Evolutionary conservation across 805 yeast genomes (phyloP), one percentile per base, ranked within the genome.

Genomic region (Ogataea corticis): DNA sequence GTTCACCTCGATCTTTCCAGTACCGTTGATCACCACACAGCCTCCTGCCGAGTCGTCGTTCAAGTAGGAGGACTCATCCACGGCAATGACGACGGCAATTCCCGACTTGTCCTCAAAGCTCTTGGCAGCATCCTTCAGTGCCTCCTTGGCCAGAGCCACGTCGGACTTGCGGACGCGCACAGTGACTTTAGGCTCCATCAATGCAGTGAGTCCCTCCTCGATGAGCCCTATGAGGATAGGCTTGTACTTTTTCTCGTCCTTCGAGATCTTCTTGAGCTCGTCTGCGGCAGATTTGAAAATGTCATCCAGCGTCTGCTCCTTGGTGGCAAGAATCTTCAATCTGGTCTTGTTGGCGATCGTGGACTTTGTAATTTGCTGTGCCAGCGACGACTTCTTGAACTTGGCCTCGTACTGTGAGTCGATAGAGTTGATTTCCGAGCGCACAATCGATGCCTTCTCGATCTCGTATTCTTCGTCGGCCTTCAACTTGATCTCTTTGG

Each of bases 391-490:
- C 69, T 92, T 94, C 76, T 94, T 92, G 71, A 87, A 77, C 66
- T 87, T 89, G 58, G 80, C 82, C 52, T 85, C 91, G 65, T 83
- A 88, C 32, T 78, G 72, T 15, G 83, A 71, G 66, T 94, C 99
- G 57, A 94, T 89, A 42, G 91, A 81, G 41, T 94, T 84, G 45
- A 86, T 86, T 71, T 94, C 99, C 12, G 89, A 78, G 63, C 98
- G 87, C 48, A 94, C 98, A 62, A 94, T 83, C 46, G 89, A 82
- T 17, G 97, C 92, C 76, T 94, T 94, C 68, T 94, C 99, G 61
- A 94, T 91, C 70, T 94, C 98, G 67, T 92, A 94, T 73, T 94
- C 99, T 70, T 94, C 99, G 67, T 95, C 96, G 35, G 98, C 97
- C 75, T 94, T 95, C 61, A 94, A 76, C 66, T 79, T 83, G 64